These are phyloP conservation scores for Pythium brachiatum DNA, from an alignment of 352 stramenopile species.

Conservation along the genomic window DNA sequence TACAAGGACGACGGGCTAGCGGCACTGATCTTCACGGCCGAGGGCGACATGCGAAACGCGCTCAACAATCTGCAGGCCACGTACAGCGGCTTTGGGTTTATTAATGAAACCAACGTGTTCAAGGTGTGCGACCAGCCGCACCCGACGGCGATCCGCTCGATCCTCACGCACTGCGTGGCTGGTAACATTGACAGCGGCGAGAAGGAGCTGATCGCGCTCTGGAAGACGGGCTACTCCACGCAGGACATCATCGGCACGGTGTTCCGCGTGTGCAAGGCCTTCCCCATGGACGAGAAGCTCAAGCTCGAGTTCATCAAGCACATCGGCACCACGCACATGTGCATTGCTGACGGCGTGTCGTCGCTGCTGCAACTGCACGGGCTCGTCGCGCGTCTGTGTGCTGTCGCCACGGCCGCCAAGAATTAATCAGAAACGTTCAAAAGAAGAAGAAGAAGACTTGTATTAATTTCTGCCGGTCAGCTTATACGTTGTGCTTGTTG, in stretches of 20 bases:
- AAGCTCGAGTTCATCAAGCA: slow-evolving; percentile 92
- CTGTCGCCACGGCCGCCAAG: slow-evolving; percentile 30
- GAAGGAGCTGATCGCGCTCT: slow-evolving; percentile 65
- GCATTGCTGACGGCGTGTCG: slow-evolving; percentile 91
- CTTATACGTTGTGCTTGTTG: slow-evolving; percentile 76
- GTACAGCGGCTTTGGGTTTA: slow-evolving; percentile 91
- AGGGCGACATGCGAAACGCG: slow-evolving; percentile 99
- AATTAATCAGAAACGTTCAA: slow-evolving; percentile 1
- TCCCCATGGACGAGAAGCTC: slow-evolving; percentile 80
- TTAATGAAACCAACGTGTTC: slow-evolving; percentile 96
- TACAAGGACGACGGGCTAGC: slow-evolving; percentile 93
- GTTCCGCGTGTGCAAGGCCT: slow-evolving; percentile 94
- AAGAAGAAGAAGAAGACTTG: slow-evolving; percentile 4
- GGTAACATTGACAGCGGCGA: slow-evolving; percentile 87
- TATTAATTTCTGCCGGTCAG: no score
- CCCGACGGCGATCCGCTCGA: slow-evolving; percentile 77
- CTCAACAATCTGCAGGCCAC: slow-evolving; percentile 99
- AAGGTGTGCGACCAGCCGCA: slow-evolving; percentile 97
- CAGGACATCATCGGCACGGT: slow-evolving; percentile 98
- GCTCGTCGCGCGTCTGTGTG: slow-evolving; percentile 80
- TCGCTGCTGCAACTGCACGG: slow-evolving; percentile 94
- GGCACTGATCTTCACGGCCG: slow-evolving; percentile 98
- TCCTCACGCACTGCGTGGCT: slow-evolving; percentile 62
- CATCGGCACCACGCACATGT: slow-evolving; percentile 91
- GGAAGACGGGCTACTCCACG: slow-evolving; percentile 92